A percentile compares a stretch with the other conserved stretches of the same genome.
phyloP scores from a whole-genome alignment of 2,329 filamentous ascomycete genomes.

The Penicillium hesseltinei region DNA sequence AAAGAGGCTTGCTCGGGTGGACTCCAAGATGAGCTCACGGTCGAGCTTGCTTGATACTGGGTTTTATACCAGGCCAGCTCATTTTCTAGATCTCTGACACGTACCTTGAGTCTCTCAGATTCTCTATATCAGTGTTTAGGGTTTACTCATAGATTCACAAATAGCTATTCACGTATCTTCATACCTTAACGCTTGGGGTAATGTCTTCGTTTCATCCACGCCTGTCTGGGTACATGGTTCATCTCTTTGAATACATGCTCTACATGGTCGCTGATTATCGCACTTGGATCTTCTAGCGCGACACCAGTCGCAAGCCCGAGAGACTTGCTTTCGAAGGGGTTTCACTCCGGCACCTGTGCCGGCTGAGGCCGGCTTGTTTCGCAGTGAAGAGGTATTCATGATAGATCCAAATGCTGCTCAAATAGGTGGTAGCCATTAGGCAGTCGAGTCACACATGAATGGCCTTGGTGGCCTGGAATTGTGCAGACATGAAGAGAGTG shows the following conservation, averaged over 20 bases:
- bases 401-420: not conserved
- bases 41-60: not conserved
- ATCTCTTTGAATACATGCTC: not conserved
- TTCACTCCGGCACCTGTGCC: not conserved
- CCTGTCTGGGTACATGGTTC: not conserved
- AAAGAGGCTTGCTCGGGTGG: not conserved
- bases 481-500: too few species aligned
- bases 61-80: not conserved
- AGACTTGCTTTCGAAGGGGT: not conserved
- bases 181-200: not conserved
- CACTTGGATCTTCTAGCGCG: not conserved
- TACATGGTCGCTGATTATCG: not conserved
- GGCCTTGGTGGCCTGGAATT: not conserved
- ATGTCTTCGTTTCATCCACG: not conserved
- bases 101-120: not conserved
- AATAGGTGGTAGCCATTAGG: not conserved
- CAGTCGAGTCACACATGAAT: not conserved
- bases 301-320: not conserved
- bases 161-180: not conserved
- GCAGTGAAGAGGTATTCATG: not conserved
- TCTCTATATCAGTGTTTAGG: not conserved
- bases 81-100: not conserved
- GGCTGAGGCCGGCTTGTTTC: not conserved
- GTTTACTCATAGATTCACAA: not conserved
- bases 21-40: not conserved